Conservation (phyloP, 1,284 basidiomycete genomes). For the Heliocybe sulcata region DNA sequence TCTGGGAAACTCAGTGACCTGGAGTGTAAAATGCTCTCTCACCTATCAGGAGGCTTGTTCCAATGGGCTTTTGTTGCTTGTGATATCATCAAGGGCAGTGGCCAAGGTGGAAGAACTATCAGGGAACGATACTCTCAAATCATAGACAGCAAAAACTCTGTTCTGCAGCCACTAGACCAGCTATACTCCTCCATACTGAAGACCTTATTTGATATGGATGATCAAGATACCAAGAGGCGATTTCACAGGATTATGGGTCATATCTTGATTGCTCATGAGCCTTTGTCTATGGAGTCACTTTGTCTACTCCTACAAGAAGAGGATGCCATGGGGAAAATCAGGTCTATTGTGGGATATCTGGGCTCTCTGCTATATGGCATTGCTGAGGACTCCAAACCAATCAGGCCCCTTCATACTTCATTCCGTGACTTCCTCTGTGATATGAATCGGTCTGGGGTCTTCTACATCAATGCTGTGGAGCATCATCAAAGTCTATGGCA, state of each 20-base stretch:
- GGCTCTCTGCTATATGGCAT: conserved; percentile 5
- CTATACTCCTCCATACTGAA: background rate
- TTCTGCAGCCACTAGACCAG: background rate
- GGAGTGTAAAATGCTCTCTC: background rate
- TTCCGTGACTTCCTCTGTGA: conserved; percentile 10
- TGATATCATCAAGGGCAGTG: background rate
- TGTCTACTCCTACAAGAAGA: background rate
- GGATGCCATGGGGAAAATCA: background rate
- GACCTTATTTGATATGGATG: background rate
- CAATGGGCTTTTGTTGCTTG: background rate
- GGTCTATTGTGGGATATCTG: conserved; percentile 4
- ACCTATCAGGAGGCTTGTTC: background rate
- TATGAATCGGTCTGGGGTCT: background rate
- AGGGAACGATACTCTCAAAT: background rate
- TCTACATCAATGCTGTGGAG: conserved; percentile 3
- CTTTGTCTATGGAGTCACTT: background rate
- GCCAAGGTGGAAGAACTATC: background rate
- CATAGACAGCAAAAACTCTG: background rate
- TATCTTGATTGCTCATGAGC: background rate
- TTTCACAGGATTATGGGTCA: background rate
- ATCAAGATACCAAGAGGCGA: background rate
- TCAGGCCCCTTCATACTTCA: conserved; percentile 8
- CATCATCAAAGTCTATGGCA: conserved; percentile 4
- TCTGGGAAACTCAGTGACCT: background rate
- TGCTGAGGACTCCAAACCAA: background rate